Evolutionary conservation across 2,329 filamentous ascomycete species (phyloP), one percentile per base, ranked within the genome.

Genomic region (Calonectria montana): DNA sequence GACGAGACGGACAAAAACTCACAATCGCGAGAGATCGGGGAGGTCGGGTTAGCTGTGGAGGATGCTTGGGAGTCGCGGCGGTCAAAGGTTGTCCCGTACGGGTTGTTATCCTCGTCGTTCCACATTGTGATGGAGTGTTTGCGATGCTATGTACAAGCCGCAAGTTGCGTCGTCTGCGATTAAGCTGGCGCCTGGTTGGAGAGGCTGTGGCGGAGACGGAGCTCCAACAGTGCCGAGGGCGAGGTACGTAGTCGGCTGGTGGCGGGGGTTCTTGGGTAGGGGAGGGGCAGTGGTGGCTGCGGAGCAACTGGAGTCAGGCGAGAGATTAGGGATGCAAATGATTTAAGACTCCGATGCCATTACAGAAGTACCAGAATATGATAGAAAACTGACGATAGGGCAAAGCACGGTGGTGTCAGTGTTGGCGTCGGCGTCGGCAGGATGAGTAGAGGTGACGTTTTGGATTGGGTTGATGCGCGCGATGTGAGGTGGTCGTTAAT

Each of bases 51-150:
- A 23, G 88, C 87, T 50, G 88, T 86, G 37, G 93, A 93, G 31
- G 93, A 94, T 55, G 91, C 89, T 82, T 93, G 91, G 73, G 94
- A 94, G 83, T 97, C 94, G 79, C 94, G 92, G 79, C 94, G 93
- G 83, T 97, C 94, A 86, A 97, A 98, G 84, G 94, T 96, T 80
- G 88, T 91, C 75, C 95, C 96, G 81, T 98, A 98, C 6, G 96
- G 96, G 83, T 98, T 98, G 86, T 98, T 98, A 82, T 98, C 82
- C 86, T 98, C 96, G 88, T 98, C 96, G 89, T 98, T 97, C 96
- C 96, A 98, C 96, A 98, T 98, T 66, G 53, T 79, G 79, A 63
- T 69, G 55, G 62, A 67, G 45, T 68, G 67, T 61, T 70, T 68
- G 65, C 47, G 71, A 69, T 72, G 76, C 72, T 64, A 41, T 59